These are phyloP conservation scores for Penicillium goetzii DNA, from an alignment of 495 filamentous ascomycete species.

Conservation along the genomic window DNA sequence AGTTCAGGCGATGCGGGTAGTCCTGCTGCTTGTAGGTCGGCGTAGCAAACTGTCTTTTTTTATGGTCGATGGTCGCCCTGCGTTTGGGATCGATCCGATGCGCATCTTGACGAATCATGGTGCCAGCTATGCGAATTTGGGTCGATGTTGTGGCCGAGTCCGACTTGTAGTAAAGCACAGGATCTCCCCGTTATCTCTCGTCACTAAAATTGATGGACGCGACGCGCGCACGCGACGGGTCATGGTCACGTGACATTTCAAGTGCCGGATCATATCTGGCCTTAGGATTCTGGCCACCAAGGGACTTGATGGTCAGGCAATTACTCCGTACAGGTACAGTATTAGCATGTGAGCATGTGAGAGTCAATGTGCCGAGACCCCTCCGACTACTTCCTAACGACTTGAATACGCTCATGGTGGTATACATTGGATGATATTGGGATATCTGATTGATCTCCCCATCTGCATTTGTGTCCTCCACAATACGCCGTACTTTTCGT, in stretches of 20 bases:
- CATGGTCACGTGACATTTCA: constrained; percentile 10
- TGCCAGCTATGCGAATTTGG: constrained; percentile 24
- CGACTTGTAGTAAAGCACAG: constrained; percentile 1
- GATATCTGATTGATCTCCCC: not conserved
- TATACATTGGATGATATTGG: not conserved
- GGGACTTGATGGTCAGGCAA: not conserved
- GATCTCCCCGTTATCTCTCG: constrained; percentile 16
- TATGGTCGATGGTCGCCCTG: constrained; percentile 71
- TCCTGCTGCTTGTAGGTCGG: constrained; percentile 70
- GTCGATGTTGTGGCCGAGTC: constrained; percentile 5
- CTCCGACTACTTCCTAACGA: not conserved
- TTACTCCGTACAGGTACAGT: no score
- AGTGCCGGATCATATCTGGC: not conserved
- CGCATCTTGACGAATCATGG: constrained; percentile 73
- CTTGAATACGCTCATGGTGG: not conserved
- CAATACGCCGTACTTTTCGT: constrained; percentile 4
- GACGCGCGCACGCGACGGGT: constrained; percentile 25
- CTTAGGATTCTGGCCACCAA: constrained; percentile 10
- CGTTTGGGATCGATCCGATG: constrained; percentile 81
- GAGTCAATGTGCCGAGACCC: constrained; percentile 15
- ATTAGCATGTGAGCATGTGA: constrained; percentile 16
- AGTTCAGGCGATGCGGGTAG: constrained; percentile 87
- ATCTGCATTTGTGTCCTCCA: constrained; percentile 4
- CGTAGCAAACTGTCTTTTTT: constrained; percentile 83
- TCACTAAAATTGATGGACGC: constrained; percentile 29